Evolutionary conservation across 2,329 filamentous ascomycete genomes (phyloP).

Genomic region (Didymella segeticola): DNA sequence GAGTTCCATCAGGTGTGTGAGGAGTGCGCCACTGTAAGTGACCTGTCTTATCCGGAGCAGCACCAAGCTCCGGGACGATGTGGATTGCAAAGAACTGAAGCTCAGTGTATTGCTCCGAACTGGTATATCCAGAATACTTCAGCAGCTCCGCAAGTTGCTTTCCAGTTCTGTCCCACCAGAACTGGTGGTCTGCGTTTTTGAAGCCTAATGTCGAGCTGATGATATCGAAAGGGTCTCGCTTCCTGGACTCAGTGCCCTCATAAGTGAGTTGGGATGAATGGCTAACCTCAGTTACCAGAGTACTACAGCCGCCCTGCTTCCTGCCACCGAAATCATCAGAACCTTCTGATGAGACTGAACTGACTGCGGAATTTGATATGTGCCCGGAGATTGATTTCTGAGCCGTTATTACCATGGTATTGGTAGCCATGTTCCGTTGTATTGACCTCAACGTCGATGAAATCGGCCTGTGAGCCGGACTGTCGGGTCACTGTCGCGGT

Average conservation of each 20-base stretch:
- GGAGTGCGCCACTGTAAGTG: constrained; percentile 16
- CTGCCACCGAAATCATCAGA: too few relatives aligned
- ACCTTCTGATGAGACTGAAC: too few relatives aligned
- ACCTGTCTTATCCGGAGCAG: constrained; percentile 9
- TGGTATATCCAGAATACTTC: constrained; percentile 9
- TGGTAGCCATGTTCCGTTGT: too few relatives aligned
- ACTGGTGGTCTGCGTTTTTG: constrained; percentile 9
- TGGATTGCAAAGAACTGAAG: constrained; percentile 19
- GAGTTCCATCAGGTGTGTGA: constrained; percentile 22
- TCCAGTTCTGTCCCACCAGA: constrained; percentile 19
- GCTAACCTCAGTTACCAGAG: background rate
- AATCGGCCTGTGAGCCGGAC: too few relatives aligned
- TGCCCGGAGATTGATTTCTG: too few relatives aligned
- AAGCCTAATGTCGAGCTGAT: constrained; percentile 4
- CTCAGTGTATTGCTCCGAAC: constrained; percentile 16
- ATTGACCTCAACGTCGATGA: too few relatives aligned
- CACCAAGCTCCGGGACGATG: constrained; percentile 14
- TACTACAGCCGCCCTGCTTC: background rate
- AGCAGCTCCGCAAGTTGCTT: constrained; percentile 12
- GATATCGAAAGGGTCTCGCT: background rate
- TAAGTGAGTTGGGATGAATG: background rate
- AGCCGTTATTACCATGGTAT: too few relatives aligned
- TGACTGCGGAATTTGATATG: too few relatives aligned
- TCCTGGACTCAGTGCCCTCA: too few relatives aligned
- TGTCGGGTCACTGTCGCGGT: too few relatives aligned